Evolutionary conservation across 148 eudicot genomes (phyloP).

Genomic region (Rhododendron kiyosumense): DNA sequence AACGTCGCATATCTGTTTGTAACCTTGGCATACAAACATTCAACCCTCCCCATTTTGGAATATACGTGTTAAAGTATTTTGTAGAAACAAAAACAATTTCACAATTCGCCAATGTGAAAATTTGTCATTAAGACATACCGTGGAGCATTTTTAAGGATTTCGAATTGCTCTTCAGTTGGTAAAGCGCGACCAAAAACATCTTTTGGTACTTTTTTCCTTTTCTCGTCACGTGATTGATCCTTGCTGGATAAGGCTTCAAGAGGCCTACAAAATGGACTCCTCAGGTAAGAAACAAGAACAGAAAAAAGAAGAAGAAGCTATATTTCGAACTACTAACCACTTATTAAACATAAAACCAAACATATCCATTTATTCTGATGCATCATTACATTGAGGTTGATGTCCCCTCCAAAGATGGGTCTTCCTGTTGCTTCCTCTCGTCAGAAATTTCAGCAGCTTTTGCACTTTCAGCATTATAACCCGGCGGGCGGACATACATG

Average conservation of each 20-base stretch:
- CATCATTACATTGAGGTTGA: slow-evolving; percentile 49
- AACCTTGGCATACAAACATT: not conserved
- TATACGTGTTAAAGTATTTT: not conserved
- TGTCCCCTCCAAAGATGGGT: slow-evolving; percentile 32
- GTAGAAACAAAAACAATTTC: not conserved
- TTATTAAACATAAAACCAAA: not conserved
- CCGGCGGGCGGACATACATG: slow-evolving; percentile 97
- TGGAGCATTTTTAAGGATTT: slow-evolving; percentile 91
- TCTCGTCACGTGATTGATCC: slow-evolving; percentile 33
- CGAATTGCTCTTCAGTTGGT: slow-evolving; percentile 91
- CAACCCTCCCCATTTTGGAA: not conserved
- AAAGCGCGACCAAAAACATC: slow-evolving; percentile 89
- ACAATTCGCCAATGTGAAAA: not conserved
- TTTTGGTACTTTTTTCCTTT: slow-evolving; percentile 67
- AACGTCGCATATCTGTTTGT: not conserved
- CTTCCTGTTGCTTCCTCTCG: slow-evolving; percentile 41
- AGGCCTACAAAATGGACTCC: slow-evolving; percentile 32
- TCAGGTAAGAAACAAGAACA: not conserved
- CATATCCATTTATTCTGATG: not conserved
- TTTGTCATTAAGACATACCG: slow-evolving; percentile 29
- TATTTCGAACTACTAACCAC: not conserved
- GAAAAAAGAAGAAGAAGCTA: not conserved
- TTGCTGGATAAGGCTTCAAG: slow-evolving; percentile 25
- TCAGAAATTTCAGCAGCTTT: slow-evolving; percentile 92
- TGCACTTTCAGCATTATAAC: slow-evolving; percentile 97